Evolutionary conservation across 2,329 filamentous ascomycete species (phyloP).

Genomic region (Escovopsis weberi): DNA sequence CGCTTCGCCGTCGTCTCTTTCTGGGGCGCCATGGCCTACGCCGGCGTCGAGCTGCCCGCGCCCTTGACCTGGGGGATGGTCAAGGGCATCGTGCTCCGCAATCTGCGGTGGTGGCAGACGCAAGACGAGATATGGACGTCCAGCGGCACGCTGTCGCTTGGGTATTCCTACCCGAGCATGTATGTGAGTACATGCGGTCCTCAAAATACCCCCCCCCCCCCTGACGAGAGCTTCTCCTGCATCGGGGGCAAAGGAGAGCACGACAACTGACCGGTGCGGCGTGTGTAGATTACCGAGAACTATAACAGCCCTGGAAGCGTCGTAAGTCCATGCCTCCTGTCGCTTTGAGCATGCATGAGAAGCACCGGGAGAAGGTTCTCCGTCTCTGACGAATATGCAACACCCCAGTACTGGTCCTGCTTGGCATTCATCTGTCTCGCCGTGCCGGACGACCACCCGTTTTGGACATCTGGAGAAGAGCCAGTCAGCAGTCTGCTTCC

Average conservation of each 20-base stretch:
- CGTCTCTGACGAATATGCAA: background rate
- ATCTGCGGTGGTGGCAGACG: constrained; percentile 67
- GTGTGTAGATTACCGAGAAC: constrained; percentile 54
- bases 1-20: constrained; percentile 79
- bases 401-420: constrained; percentile 57
- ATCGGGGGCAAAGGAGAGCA: background rate
- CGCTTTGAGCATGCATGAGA: background rate
- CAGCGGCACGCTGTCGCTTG: constrained; percentile 60
- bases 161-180: constrained; percentile 68
- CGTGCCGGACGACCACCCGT: constrained; percentile 53
- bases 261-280: too few species aligned
- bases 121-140: constrained; percentile 61
- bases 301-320: constrained; percentile 64
- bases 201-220: background rate
- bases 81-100: constrained; percentile 59
- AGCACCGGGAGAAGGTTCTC: background rate
- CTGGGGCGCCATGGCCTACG: constrained; percentile 65
- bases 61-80: constrained; percentile 68
- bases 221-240: constrained; percentile 6
- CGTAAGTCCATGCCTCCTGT: constrained; percentile 19
- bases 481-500: constrained; percentile 40
- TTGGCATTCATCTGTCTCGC: constrained; percentile 62
- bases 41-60: constrained; percentile 55
- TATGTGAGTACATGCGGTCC: constrained; percentile 29
- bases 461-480: constrained; percentile 59